Evolutionary conservation across 176 grass and related monocot species (phyloP).

Genomic region (Chrysopogon serrulatus): DNA sequence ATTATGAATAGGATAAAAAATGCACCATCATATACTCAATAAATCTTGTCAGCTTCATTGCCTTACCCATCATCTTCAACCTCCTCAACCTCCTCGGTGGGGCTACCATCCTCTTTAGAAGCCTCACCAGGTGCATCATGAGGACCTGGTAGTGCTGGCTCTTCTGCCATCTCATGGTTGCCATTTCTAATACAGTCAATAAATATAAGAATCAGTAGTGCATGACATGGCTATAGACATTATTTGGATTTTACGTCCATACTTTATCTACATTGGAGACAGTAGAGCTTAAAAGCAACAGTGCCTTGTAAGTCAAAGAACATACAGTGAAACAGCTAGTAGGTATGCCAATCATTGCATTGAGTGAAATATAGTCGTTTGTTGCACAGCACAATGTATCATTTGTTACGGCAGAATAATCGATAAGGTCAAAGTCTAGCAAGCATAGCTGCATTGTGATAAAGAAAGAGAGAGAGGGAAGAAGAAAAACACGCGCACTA

Average conservation of each 20-base stretch:
- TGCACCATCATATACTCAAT: background rate
- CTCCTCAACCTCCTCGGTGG: slow-evolving; percentile 50
- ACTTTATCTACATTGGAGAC: background rate
- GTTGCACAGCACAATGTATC: background rate
- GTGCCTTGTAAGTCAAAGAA: background rate
- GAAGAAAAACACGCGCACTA: too few relatives aligned
- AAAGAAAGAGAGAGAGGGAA: background rate
- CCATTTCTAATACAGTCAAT: slow-evolving; percentile 23
- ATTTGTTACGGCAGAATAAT: background rate
- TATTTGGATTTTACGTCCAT: background rate
- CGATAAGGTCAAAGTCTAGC: background rate
- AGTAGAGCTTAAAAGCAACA: background rate
- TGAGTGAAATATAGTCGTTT: background rate
- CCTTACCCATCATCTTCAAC: slow-evolving; percentile 46
- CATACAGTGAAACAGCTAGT: background rate
- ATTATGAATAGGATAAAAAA: background rate
- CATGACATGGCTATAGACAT: background rate
- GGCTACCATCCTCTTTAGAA: slow-evolving; percentile 30
- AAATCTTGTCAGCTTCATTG: background rate
- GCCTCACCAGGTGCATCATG: slow-evolving; percentile 36
- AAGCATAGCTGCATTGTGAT: background rate
- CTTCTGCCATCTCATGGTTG: background rate
- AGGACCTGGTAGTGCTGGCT: slow-evolving; percentile 30
- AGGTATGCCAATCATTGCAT: too few relatives aligned
- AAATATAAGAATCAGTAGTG: background rate